A percentile compares a stretch with the other conserved stretches of the same genome.
Evolutionary conservation across 2,329 filamentous ascomycete species (phyloP).

Genomic region (Aspergillus spinulosporus): DNA sequence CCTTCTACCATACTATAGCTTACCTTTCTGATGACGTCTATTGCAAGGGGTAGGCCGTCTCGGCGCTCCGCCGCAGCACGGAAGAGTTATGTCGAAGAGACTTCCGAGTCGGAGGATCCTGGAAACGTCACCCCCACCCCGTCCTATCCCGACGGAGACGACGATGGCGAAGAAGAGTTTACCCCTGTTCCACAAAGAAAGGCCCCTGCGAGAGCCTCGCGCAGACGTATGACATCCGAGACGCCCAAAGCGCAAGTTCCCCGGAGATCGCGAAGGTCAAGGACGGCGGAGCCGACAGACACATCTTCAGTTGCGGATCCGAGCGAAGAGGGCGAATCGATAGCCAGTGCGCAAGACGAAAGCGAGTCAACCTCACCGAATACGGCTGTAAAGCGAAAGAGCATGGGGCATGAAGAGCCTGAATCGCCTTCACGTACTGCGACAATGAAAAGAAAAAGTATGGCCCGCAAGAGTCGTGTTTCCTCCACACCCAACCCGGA

Average conservation of each 20-base stretch:
- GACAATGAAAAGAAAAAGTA: slow-evolving; percentile 69
- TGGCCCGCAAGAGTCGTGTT: slow-evolving; percentile 44
- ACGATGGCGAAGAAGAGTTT: slow-evolving; percentile 67
- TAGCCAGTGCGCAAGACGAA: slow-evolving; percentile 48
- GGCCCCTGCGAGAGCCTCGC: slow-evolving; percentile 56
- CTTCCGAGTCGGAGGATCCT: slow-evolving; percentile 71
- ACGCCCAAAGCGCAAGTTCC: slow-evolving; percentile 40
- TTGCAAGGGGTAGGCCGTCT: slow-evolving; percentile 54
- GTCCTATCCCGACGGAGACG: slow-evolving; percentile 50
- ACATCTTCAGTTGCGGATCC: slow-evolving; percentile 56
- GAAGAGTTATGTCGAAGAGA: slow-evolving; percentile 72
- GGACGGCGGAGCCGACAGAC: slow-evolving; percentile 55
- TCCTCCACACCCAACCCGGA: slow-evolving; percentile 43
- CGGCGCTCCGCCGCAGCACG: slow-evolving; percentile 62
- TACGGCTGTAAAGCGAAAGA: slow-evolving; percentile 70
- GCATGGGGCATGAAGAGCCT: slow-evolving; percentile 50
- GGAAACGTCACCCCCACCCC: slow-evolving; percentile 49
- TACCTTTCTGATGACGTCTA: slow-evolving; percentile 38
- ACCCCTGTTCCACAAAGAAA: slow-evolving; percentile 67
- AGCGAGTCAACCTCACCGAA: slow-evolving; percentile 60
- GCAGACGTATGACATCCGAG: slow-evolving; percentile 54
- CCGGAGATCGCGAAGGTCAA: slow-evolving; percentile 45
- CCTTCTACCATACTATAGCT: slow-evolving; percentile 19
- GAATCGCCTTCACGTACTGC: slow-evolving; percentile 59
- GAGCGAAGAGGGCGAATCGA: slow-evolving; percentile 26